Conservation (phyloP, 129 eudicot genomes). For the Helichrysum umbraculigerum region DNA sequence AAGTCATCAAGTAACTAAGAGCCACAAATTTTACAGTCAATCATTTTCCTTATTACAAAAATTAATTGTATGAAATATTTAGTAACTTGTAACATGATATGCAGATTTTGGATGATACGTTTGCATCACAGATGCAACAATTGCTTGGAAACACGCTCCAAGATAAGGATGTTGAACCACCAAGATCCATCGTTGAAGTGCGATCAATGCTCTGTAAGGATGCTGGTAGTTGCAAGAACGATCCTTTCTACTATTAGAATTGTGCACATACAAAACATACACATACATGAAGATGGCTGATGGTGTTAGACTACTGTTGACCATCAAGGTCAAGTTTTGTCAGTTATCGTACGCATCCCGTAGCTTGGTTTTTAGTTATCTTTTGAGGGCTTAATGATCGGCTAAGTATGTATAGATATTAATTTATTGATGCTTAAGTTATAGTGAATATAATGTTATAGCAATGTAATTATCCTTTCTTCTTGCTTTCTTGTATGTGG, state of each 20-base stretch:
- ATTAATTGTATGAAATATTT: background rate
- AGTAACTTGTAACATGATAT: background rate
- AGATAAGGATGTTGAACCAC: conserved; percentile 73
- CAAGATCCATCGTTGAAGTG: conserved; percentile 66
- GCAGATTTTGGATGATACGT: conserved; percentile 76
- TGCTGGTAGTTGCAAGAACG: conserved; percentile 50
- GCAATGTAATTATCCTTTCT: background rate
- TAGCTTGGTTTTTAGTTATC: background rate
- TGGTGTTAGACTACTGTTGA: conserved; percentile 14
- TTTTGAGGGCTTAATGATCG: conserved; percentile 10
- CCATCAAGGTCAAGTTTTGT: conserved; percentile 24
- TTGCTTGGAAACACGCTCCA: conserved; percentile 66
- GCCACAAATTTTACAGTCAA: background rate
- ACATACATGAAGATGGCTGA: conserved; percentile 29
- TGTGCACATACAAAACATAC: conserved; percentile 30
- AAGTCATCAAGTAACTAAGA: background rate
- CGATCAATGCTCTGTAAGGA: conserved; percentile 78
- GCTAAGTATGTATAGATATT: conserved; percentile 10
- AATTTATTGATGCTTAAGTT: conserved; percentile 11
- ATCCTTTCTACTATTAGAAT: conserved; percentile 56
- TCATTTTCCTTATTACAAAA: background rate
- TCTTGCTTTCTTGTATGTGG: conserved; percentile 8
- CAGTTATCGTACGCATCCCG: background rate
- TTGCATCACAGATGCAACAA: conserved; percentile 81
- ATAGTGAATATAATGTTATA: conserved; percentile 10